A percentile compares a stretch with the other conserved stretches of the same genome.
phyloP scores from a whole-genome alignment of 345 rosid genomes.

The Hibiscus syriacus region DNA sequence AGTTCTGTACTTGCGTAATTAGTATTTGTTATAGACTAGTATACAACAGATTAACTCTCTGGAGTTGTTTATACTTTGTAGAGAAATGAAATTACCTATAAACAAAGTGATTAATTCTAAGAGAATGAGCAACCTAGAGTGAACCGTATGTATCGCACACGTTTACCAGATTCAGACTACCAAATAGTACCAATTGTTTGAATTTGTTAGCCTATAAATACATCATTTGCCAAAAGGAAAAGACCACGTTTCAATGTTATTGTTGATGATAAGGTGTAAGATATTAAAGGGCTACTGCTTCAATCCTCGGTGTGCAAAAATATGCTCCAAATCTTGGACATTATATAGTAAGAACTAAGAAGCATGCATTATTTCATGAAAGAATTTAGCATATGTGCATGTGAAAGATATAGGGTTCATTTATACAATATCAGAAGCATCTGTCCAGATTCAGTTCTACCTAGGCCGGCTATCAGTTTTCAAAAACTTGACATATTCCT shows the following conservation, averaged over 20 bases:
- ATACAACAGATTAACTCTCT: neutral
- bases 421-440: conserved; percentile 4
- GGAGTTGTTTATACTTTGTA: neutral
- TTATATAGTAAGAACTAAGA: neutral
- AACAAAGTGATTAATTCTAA: too few species aligned
- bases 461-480: conserved; percentile 14
- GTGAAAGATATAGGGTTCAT: neutral
- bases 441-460: neutral
- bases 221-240: neutral
- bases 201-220: neutral
- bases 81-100: neutral
- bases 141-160: neutral
- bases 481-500: conserved; percentile 48
- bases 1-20: neutral
- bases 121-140: neutral
- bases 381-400: conserved; percentile 1
- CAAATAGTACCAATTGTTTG: neutral
- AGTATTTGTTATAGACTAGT: neutral
- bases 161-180: too few species aligned
- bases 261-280: too few species aligned
- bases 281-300: too few species aligned
- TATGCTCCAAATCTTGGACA: too few species aligned
- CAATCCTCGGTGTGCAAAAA: too few species aligned
- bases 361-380: neutral
- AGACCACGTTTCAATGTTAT: neutral